Percentiles rank a stretch among this genome's conserved stretches.
Evolutionary conservation across 345 rosid species (phyloP).

Genomic region (Acer negundo): DNA sequence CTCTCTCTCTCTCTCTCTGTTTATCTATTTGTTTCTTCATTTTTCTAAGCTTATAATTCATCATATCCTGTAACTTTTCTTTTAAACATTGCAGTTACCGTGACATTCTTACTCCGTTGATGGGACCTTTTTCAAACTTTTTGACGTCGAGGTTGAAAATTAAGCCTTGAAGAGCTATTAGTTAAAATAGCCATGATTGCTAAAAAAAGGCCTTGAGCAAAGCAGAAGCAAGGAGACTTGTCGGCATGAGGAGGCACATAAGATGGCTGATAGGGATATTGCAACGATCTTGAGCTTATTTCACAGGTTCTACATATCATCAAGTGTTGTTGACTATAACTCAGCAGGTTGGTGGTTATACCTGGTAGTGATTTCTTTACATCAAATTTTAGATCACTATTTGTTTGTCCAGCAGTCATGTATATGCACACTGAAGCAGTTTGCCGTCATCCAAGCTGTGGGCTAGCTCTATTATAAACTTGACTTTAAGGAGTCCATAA

Average conservation of each 20-base stretch:
- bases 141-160: conserved; percentile 34
- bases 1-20: not conserved
- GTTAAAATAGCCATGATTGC: conserved; percentile 36
- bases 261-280: conserved; percentile 33
- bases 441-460: not conserved
- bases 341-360: conserved; percentile 26
- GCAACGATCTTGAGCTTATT: conserved; percentile 29
- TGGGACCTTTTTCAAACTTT: conserved; percentile 32
- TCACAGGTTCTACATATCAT: conserved; percentile 21
- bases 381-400: not conserved
- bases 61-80: conserved; percentile 26
- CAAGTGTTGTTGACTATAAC: conserved; percentile 31
- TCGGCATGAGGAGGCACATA: conserved; percentile 28
- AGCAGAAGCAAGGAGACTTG: conserved; percentile 42
- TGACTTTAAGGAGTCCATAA: not conserved
- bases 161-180: conserved; percentile 31
- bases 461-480: not conserved
- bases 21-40: not conserved
- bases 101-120: conserved; percentile 22
- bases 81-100: conserved; percentile 34
- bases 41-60: conserved; percentile 19
- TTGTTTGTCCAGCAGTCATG: conserved; percentile 1
- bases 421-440: not conserved
- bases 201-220: conserved; percentile 39
- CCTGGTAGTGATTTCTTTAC: not conserved